These are phyloP conservation scores for Vaccinium vitisidaea DNA, from an alignment of 148 eudicot species.

Conservation along the genomic window DNA sequence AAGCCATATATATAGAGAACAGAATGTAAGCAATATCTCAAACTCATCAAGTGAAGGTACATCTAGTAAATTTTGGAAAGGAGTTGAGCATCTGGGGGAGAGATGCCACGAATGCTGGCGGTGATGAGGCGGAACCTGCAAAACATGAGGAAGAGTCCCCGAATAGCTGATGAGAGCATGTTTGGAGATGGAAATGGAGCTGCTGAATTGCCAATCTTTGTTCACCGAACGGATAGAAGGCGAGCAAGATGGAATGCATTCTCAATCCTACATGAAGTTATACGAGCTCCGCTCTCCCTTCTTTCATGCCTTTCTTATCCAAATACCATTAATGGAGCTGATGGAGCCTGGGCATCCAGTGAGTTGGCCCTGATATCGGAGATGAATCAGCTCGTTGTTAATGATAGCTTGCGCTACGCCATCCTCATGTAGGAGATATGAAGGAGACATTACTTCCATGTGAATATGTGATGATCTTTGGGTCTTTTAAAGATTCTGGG, in stretches of 20 bases:
- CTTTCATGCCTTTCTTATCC: conserved; percentile 56
- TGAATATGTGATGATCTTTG: background rate
- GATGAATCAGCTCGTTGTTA: conserved; percentile 72
- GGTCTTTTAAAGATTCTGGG: background rate
- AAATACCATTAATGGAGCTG: conserved; percentile 33
- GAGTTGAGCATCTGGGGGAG: background rate
- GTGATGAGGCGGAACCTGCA: conserved; percentile 32
- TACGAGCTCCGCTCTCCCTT: conserved; percentile 48
- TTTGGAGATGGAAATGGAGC: conserved; percentile 23
- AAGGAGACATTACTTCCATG: background rate
- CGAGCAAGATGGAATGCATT: conserved; percentile 36
- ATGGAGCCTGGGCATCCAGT: conserved; percentile 61
- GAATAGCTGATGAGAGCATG: conserved; percentile 69
- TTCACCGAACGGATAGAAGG: background rate
- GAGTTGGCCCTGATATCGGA: conserved; percentile 53
- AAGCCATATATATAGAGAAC: conserved; percentile 7
- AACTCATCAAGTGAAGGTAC: background rate
- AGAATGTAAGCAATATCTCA: background rate
- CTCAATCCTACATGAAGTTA: conserved; percentile 35
- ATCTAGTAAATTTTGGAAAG: background rate
- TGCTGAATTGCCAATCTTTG: conserved; percentile 19
- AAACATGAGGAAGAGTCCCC: conserved; percentile 48
- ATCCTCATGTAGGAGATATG: conserved; percentile 54
- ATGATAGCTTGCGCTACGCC: conserved; percentile 76
- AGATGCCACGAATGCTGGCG: conserved; percentile 33